Evolutionary conservation across 768 basidiomycete species (phyloP).

Genomic region (Cystobasidiopsis lactophilus): DNA sequence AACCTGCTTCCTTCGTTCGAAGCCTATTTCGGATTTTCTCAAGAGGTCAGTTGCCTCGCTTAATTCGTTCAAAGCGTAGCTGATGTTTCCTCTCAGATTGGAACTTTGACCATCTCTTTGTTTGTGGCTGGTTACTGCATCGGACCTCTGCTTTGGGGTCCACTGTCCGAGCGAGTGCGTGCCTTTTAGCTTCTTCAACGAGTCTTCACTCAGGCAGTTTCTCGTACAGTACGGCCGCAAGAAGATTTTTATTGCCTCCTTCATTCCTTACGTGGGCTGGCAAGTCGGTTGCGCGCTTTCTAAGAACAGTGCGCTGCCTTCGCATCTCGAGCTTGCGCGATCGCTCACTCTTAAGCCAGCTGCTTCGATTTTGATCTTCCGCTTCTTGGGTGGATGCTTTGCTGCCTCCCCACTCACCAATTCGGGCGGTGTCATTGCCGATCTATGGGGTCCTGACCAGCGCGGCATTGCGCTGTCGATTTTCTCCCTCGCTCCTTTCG

Average conservation of each 20-base stretch:
- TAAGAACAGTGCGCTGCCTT: neutral
- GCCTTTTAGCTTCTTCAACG: too few species aligned
- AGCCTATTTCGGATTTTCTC: conserved; percentile 13
- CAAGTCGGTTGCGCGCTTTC: conserved; percentile 16
- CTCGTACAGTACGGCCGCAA: conserved; percentile 16
- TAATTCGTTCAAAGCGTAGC: too few species aligned
- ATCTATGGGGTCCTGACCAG: conserved; percentile 16
- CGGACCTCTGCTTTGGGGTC: conserved; percentile 16
- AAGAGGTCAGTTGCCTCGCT: too few species aligned
- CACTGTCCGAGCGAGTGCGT: conserved; percentile 15
- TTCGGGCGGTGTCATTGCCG: conserved; percentile 13
- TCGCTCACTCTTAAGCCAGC: neutral
- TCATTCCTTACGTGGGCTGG: conserved; percentile 15
- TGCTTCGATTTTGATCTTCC: neutral
- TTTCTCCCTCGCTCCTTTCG: conserved; percentile 13
- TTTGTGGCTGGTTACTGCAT: conserved; percentile 20
- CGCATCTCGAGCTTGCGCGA: neutral
- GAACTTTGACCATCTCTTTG: conserved; percentile 17
- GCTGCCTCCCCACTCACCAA: neutral
- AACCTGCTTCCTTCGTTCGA: conserved; percentile 16
- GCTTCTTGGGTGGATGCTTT: conserved; percentile 1
- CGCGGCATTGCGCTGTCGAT: conserved; percentile 18
- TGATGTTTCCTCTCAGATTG: too few species aligned
- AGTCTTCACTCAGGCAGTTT: too few species aligned
- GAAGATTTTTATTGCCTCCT: conserved; percentile 12